Base-by-base conservation (phyloP, 177 flowering plant genomes). In the Telopea speciosissima region DNA sequence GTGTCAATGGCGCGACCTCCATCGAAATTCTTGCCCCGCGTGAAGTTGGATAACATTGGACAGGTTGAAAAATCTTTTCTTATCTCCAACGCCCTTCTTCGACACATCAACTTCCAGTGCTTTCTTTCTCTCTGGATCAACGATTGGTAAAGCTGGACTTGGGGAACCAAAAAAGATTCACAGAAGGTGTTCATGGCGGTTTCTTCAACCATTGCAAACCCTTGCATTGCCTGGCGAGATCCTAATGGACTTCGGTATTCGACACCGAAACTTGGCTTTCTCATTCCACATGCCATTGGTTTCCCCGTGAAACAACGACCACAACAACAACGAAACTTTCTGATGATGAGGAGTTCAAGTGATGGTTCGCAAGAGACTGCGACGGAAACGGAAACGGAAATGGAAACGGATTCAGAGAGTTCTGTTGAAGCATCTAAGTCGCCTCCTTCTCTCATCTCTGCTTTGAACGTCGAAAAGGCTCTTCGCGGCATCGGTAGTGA, bases 401-500 rank as follows among this genome's bases (percentile, higher is more conserved):
- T 4, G 31, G 31, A 28, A 28, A 28, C 31, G 12, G 77, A 64
- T 22, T 69, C 67, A 0, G 83, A 83, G 65, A 79, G 73, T 19
- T 63, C 90, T 3, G 78, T 85, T n/a, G 88, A 87, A 78, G 74
- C 78, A 45, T 78, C 85, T 0, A 62, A 69, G 62, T 83, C 69
- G 8, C 77, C 86, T 8, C 82, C 87, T 0, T 92, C 97, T 49
- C 65, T 93, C 52, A 93, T 91, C 24, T 85, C 95, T 26, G 80
- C 90, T 31, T 80, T 83, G 36, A 91, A 93, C 58, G 96, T 91
- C 24, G 92, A 91, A 70, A 84, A 83, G 63, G 90, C 91, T 69
- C 89, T 91, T 59, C 89, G 93, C 21, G 97, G 97, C 75, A 88
- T 91, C 24, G 86, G 98, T 92, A 84, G 73, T 52, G 19, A 31